Evolutionary conservation across 768 basidiomycete genomes (phyloP), one percentile per base, ranked within the genome.

Genomic region (Auriscalpium microsporum): DNA sequence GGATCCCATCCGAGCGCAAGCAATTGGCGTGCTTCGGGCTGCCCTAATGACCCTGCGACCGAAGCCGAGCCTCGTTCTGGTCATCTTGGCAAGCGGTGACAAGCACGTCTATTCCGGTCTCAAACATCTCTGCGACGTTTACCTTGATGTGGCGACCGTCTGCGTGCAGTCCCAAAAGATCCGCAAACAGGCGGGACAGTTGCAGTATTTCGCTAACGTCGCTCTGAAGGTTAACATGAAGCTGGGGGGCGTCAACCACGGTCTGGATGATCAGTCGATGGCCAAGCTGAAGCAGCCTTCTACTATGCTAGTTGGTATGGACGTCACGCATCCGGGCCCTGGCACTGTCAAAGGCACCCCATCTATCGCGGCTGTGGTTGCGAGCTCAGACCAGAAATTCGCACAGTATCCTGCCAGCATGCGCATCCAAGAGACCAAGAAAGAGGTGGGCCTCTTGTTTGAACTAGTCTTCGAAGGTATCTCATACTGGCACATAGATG

Each of bases 291-390:
- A 60, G 40, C 53, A 62, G 19, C 63, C 66, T 46, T 69, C 75
- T 38, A 81, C 79, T 16, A 80, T 81, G 77, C 56, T 81, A 44
- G 76, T 81, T 4, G 79, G 79, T 16, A 78, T 79, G 72, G 80
- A 80, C 63, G 86, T 88, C 21, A 90, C 87, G 1, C 89, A 92
- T 68, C 88, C 89, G 19, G 86, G 89, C 17, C 83, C 81, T 5
- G 84, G 84, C 2, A 87, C 85, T 55, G 75, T 81, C 58, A 63
- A 65, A 33, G 77, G 80, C 13, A 80, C 80, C 16, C 75, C 79
- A 10, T 79, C 78, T 14, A 69, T 81, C 48, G 80, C 79, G 1
- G 80, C 79, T 0, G 75, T 82, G 14, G 79, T 82, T 4, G 78
- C 76, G 10, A 80, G 75, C 48, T 19, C 71, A 10, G 79, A 81